These are phyloP conservation scores for Pythium coloratum DNA, from an alignment of 352 stramenopile genomes.

Conservation along the genomic window DNA sequence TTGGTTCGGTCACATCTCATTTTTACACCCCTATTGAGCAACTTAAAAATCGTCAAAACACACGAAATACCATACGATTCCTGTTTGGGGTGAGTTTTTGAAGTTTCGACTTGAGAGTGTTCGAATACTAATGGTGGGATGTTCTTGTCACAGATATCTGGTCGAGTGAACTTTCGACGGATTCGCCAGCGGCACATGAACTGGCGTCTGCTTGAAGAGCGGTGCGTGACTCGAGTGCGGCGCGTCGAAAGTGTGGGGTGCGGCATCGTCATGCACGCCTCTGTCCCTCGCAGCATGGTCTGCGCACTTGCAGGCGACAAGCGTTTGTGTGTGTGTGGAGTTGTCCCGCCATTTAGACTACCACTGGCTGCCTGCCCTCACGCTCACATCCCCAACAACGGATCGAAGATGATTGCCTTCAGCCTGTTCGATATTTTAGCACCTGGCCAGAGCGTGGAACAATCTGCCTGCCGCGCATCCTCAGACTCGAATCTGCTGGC, in stretches of 20 bases:
- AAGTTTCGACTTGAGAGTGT: slow-evolving; percentile 14
- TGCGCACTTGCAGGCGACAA: not conserved
- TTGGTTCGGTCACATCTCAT: slow-evolving; percentile 14
- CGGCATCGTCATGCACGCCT: not conserved
- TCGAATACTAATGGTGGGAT: not conserved
- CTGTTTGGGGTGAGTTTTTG: slow-evolving; percentile 6
- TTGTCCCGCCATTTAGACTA: not conserved
- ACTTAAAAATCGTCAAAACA: slow-evolving; percentile 13
- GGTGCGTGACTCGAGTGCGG: too few species aligned
- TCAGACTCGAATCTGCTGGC: not conserved
- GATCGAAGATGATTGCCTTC: slow-evolving; percentile 4
- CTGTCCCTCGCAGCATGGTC: not conserved
- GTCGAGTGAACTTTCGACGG: slow-evolving; percentile 1
- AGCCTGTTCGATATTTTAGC: not conserved
- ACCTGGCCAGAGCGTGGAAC: not conserved
- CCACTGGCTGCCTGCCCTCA: too few species aligned
- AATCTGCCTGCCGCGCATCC: not conserved
- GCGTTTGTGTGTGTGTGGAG: not conserved
- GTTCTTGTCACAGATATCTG: slow-evolving; percentile 24
- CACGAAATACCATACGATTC: not conserved
- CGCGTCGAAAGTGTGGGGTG: not conserved
- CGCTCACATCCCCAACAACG: not conserved
- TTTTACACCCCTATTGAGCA: slow-evolving; percentile 2
- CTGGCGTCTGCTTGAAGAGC: not conserved
- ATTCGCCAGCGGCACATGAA: not conserved